Evolutionary conservation across 1,139 yeast genomes (phyloP).

Genomic region (Geotrichum reessii): DNA sequence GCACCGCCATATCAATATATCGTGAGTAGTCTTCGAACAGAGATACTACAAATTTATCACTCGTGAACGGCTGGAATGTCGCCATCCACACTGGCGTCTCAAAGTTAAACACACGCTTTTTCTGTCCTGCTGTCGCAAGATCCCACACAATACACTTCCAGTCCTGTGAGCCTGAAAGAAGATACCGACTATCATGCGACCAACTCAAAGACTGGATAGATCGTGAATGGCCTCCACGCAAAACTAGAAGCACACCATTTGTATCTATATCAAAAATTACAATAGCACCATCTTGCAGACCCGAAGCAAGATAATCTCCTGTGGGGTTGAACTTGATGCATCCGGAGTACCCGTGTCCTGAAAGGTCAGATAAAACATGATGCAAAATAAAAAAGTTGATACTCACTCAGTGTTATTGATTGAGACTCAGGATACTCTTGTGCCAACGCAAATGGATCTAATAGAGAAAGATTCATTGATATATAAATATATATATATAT

Average conservation of each 20-base stretch:
- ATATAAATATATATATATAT: too few relatives aligned
- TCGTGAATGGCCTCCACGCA: slow-evolving; percentile 56
- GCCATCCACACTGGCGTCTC: slow-evolving; percentile 74
- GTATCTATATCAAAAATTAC: slow-evolving; percentile 74
- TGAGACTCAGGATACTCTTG: slow-evolving; percentile 88
- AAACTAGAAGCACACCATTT: slow-evolving; percentile 49
- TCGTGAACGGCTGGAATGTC: slow-evolving; percentile 49
- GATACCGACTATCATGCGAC: slow-evolving; percentile 67
- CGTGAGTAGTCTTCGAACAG: slow-evolving; percentile 36
- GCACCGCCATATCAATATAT: slow-evolving; percentile 26
- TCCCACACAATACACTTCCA: slow-evolving; percentile 87
- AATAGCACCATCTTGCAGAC: slow-evolving; percentile 72
- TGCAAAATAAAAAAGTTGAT: too few relatives aligned
- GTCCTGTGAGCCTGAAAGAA: slow-evolving; percentile 75
- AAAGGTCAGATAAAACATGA: background rate
- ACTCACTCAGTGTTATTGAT: slow-evolving; percentile 49
- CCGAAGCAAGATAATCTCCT: slow-evolving; percentile 89
- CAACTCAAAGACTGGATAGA: slow-evolving; percentile 73
- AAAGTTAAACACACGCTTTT: slow-evolving; percentile 41
- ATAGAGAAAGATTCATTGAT: slow-evolving; percentile 70
- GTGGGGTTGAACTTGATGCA: slow-evolving; percentile 63
- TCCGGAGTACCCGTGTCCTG: slow-evolving; percentile 63
- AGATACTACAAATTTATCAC: slow-evolving; percentile 44
- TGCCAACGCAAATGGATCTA: slow-evolving; percentile 88
- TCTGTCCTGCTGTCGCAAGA: slow-evolving; percentile 45